Evolutionary conservation across 345 rosid species (phyloP).

Genomic region (Balakata baccata): DNA sequence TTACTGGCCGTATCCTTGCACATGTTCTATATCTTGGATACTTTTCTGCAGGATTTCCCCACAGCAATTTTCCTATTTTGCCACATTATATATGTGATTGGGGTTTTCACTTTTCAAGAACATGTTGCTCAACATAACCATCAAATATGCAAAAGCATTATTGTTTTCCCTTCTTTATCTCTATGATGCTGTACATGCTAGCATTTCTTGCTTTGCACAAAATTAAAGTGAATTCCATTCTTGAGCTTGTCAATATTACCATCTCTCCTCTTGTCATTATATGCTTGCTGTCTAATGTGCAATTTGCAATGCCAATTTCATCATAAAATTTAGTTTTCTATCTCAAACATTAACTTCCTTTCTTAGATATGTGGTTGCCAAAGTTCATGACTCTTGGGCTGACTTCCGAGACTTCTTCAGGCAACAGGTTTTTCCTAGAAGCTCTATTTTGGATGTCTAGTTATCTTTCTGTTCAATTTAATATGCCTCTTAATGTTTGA

Average conservation of each 20-base stretch:
- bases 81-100: background rate
- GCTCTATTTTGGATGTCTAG: background rate
- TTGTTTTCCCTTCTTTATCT: background rate
- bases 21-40: slow-evolving; percentile 10
- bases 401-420: slow-evolving; percentile 70
- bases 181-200: background rate
- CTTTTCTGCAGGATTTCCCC: background rate
- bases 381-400: slow-evolving; percentile 75
- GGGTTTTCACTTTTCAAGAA: slow-evolving; percentile 5
- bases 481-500: slow-evolving; percentile 12
- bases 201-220: background rate
- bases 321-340: slow-evolving; percentile 17
- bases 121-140: background rate
- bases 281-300: background rate
- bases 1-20: slow-evolving; percentile 92
- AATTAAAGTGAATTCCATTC: background rate
- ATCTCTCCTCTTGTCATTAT: slow-evolving; percentile 1
- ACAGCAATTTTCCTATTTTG: background rate
- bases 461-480: slow-evolving; percentile 3
- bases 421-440: slow-evolving; percentile 56
- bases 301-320: background rate
- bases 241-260: background rate
- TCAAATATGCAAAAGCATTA: background rate
- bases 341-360: slow-evolving; percentile 33
- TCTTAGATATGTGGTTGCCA: slow-evolving; percentile 70